phyloP scores from a whole-genome alignment of 768 basidiomycete genomes.

The Tylopilus intermedius region DNA sequence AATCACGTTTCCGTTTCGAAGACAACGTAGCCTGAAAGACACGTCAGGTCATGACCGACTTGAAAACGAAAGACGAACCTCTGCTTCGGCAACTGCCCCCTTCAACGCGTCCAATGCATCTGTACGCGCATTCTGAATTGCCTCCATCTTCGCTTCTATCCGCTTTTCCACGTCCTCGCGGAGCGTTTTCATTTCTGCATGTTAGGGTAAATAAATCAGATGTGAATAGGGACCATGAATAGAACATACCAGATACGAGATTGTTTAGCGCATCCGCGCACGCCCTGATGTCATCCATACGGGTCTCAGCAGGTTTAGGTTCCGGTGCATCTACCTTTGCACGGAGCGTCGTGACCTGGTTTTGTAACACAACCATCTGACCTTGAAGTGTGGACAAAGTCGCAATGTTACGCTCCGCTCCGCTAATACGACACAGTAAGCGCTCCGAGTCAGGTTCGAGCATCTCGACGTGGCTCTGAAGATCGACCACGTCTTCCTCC shows the following conservation, averaged over 20 bases:
- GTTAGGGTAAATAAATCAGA: background rate
- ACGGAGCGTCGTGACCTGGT: conserved; percentile 18
- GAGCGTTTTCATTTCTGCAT: conserved; percentile 42
- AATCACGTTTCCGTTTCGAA: conserved; percentile 59
- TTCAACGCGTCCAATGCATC: conserved; percentile 37
- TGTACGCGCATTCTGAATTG: conserved; percentile 37
- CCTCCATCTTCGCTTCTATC: conserved; percentile 43
- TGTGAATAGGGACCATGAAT: background rate
- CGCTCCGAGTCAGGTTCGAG: conserved; percentile 34
- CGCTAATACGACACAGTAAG: conserved; percentile 24
- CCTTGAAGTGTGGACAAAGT: conserved; percentile 25
- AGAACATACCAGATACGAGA: conserved; percentile 40
- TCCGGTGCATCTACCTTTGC: conserved; percentile 18
- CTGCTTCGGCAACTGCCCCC: conserved; percentile 31
- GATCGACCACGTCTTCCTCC: conserved; percentile 30
- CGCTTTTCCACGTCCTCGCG: conserved; percentile 41
- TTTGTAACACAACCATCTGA: conserved; percentile 20
- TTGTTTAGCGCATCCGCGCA: conserved; percentile 34
- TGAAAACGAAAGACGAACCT: conserved; percentile 20
- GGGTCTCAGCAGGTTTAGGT: conserved; percentile 4
- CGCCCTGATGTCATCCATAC: conserved; percentile 22
- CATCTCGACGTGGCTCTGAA: conserved; percentile 35
- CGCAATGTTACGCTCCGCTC: conserved; percentile 30
- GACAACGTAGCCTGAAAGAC: conserved; percentile 30
- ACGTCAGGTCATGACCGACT: conserved; percentile 17